Evolutionary conservation across 2,329 filamentous ascomycete genomes (phyloP).

Genomic region (Talaromyces sp.): DNA sequence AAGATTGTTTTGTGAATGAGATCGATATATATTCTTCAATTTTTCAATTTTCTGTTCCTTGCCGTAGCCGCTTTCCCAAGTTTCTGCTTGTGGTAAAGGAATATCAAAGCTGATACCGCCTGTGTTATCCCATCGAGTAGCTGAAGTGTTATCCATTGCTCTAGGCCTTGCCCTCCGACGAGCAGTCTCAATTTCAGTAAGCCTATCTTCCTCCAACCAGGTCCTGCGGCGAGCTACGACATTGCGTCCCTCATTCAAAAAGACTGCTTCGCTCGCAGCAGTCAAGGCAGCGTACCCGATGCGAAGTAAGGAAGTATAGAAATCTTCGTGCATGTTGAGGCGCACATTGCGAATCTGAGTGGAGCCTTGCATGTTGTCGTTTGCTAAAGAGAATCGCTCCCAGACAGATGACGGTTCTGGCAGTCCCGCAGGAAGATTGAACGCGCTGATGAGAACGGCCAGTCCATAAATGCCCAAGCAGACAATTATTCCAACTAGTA

Average conservation of each 20-base stretch:
- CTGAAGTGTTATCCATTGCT: constrained; percentile 21
- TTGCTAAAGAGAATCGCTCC: constrained; percentile 67
- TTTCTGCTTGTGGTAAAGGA: constrained; percentile 26
- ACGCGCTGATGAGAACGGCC: constrained; percentile 71
- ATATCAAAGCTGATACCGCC: constrained; percentile 36
- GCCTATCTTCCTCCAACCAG: constrained; percentile 86
- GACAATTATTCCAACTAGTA: constrained; percentile 71
- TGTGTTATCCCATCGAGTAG: constrained; percentile 30
- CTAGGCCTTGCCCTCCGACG: constrained; percentile 29
- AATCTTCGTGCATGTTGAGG: constrained; percentile 85
- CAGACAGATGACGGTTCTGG: constrained; percentile 45
- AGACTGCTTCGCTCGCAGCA: constrained; percentile 92
- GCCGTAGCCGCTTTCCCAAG: constrained; percentile 48
- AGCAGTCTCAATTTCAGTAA: constrained; percentile 67
- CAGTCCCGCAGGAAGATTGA: constrained; percentile 58
- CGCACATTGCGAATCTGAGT: constrained; percentile 77
- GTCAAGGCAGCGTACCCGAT: constrained; percentile 85
- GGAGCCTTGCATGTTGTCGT: constrained; percentile 88
- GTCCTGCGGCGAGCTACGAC: constrained; percentile 73
- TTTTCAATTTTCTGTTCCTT: constrained; percentile 46
- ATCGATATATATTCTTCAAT: constrained; percentile 32
- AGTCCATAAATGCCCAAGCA: constrained; percentile 75
- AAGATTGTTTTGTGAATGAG: constrained; percentile 35
- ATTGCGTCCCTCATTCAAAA: constrained; percentile 80
- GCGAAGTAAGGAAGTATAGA: constrained; percentile 85